These are phyloP conservation scores for Rosellinia necatrix DNA, from an alignment of 2,329 filamentous ascomycete genomes.

Conservation along the genomic window DNA sequence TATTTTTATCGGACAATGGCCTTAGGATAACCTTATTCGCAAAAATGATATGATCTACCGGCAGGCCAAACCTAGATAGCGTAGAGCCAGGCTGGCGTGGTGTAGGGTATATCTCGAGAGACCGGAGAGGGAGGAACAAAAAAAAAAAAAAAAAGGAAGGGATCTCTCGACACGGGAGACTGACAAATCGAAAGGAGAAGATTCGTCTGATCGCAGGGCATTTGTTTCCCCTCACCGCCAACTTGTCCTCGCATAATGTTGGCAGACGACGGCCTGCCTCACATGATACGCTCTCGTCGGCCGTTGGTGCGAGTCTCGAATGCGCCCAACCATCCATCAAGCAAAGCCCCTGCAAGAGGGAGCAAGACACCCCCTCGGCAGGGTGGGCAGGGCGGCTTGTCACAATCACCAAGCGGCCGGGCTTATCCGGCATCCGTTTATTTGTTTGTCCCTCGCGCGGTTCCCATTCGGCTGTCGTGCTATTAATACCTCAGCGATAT, in stretches of 20 bases:
- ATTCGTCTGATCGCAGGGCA: constrained; percentile 2
- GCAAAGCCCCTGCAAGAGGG: constrained; percentile 23
- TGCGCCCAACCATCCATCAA: constrained; percentile 12
- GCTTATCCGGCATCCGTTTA: constrained; percentile 23
- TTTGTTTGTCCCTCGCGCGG: background rate
- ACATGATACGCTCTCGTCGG: constrained; percentile 20
- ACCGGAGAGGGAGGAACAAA: too few species aligned
- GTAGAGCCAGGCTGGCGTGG: constrained; percentile 1
- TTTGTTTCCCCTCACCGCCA: constrained; percentile 14
- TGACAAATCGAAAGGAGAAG: constrained; percentile 18
- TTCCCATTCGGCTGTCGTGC: constrained; percentile 17
- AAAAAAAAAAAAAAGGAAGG: too few species aligned
- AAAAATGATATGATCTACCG: constrained; percentile 18
- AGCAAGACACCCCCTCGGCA: too few species aligned
- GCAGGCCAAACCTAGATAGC: constrained; percentile 8
- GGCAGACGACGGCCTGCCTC: constrained; percentile 12
- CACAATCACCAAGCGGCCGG: constrained; percentile 11
- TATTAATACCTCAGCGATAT: constrained; percentile 27
- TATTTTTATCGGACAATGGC: constrained; percentile 2
- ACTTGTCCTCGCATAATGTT: constrained; percentile 22
- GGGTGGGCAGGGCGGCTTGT: constrained; percentile 12
- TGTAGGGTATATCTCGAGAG: constrained; percentile 5
- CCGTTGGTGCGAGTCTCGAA: constrained; percentile 18
- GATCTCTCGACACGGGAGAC: constrained; percentile 14
- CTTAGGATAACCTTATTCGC: background rate